Evolutionary conservation across 306 rosid species (phyloP).

Genomic region (Rosa persica): DNA sequence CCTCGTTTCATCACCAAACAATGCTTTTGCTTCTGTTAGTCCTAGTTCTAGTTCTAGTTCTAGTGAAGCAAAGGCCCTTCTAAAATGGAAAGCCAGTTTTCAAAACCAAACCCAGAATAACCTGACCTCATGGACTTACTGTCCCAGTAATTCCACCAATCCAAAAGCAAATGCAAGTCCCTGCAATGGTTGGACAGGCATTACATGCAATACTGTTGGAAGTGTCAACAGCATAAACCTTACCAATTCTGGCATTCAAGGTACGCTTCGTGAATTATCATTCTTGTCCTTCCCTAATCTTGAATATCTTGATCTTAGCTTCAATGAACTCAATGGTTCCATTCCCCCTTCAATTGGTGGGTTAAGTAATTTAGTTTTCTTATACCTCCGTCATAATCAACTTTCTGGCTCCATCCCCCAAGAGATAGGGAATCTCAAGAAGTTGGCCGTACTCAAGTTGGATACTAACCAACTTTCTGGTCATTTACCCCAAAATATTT

Average conservation of each 20-base stretch:
- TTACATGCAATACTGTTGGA: too few species aligned
- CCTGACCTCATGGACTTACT: too few species aligned
- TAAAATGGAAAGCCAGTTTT: background rate
- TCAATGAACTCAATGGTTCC: background rate
- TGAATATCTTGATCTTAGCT: too few species aligned
- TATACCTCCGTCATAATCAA: constrained; percentile 25
- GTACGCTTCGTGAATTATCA: too few species aligned
- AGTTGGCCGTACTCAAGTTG: constrained; percentile 1
- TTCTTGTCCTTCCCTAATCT: too few species aligned
- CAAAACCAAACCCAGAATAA: too few species aligned
- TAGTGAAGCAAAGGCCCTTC: background rate
- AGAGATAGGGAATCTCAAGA: constrained; percentile 12
- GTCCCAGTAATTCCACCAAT: too few species aligned
- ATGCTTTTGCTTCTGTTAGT: background rate
- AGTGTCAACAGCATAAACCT: too few species aligned
- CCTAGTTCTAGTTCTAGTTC: background rate
- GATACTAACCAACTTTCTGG: constrained; percentile 40
- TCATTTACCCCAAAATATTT: constrained; percentile 25
- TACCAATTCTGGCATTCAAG: too few species aligned
- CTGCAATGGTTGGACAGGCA: too few species aligned
- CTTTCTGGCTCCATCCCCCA: constrained; percentile 32
- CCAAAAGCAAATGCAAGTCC: too few species aligned
- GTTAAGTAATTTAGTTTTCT: constrained; percentile 1
- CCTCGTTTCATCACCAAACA: background rate
- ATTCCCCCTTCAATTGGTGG: constrained; percentile 10